Conservation (phyloP, 2,329 filamentous ascomycete genomes). For the Cladophialophora bantiana region DNA sequence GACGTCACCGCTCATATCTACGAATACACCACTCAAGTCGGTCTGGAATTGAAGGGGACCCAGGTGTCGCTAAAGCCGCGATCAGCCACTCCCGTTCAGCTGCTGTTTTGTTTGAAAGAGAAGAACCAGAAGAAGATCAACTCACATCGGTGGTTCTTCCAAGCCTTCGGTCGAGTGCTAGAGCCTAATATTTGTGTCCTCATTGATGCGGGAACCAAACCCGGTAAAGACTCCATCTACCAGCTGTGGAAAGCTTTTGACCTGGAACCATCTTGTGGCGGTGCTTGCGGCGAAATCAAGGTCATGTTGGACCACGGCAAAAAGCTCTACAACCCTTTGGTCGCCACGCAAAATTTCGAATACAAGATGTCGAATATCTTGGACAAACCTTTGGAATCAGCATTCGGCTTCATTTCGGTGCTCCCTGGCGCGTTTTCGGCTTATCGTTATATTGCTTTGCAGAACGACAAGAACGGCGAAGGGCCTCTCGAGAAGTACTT, state of each 20-base stretch:
- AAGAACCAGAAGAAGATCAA: slow-evolving; percentile 99
- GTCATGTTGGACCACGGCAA: slow-evolving; percentile 90
- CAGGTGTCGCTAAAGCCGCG: slow-evolving; percentile 84
- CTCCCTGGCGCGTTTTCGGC: slow-evolving; percentile 98
- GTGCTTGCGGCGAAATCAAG: slow-evolving; percentile 98
- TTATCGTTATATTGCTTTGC: slow-evolving; percentile 90
- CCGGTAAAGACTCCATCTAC: slow-evolving; percentile 93
- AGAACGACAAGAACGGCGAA: slow-evolving; percentile 94
- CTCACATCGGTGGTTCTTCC: slow-evolving; percentile 98
- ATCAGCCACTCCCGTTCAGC: slow-evolving; percentile 85
- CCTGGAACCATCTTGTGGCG: slow-evolving; percentile 94
- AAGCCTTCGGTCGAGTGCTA: slow-evolving; percentile 89
- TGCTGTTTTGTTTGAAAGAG: slow-evolving; percentile 97
- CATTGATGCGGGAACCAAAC: slow-evolving; percentile 93
- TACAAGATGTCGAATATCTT: slow-evolving; percentile 99
- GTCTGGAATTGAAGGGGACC: slow-evolving; percentile 86
- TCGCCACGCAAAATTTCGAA: slow-evolving; percentile 97
- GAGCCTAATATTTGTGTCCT: slow-evolving; percentile 97
- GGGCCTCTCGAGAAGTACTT: slow-evolving; percentile 97
- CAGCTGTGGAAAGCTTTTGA: slow-evolving; percentile 99
- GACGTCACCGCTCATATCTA: slow-evolving; percentile 98
- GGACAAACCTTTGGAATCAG: slow-evolving; percentile 95
- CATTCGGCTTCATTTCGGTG: slow-evolving; percentile 97
- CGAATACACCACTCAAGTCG: slow-evolving; percentile 69
- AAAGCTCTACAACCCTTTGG: slow-evolving; percentile 88